Conservation (phyloP, 805 yeast genomes). For the Metschnikowia orientalis region DNA sequence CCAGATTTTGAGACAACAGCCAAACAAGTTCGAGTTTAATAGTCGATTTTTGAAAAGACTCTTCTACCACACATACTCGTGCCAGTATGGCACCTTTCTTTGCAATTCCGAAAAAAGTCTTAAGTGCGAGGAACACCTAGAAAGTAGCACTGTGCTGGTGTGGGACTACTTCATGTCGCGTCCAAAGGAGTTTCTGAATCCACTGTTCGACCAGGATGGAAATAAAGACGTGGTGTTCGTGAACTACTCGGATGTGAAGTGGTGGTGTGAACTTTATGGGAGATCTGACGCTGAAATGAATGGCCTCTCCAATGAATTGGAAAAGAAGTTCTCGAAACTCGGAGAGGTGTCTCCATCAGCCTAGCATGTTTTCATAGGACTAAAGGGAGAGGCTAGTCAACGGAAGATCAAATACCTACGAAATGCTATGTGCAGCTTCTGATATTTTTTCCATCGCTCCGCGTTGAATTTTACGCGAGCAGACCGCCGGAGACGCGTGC, state of each 20-base stretch:
- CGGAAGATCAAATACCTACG: too few species aligned
- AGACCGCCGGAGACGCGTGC: too few species aligned
- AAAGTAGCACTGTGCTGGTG: conserved; percentile 61
- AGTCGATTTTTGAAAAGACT: conserved; percentile 82
- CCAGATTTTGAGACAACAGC: conserved; percentile 70
- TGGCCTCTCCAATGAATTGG: conserved; percentile 30
- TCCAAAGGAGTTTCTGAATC: conserved; percentile 61
- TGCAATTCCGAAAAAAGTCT: conserved; percentile 67
- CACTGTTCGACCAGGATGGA: conserved; percentile 34
- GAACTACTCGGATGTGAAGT: conserved; percentile 56
- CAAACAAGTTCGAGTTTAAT: conserved; percentile 75
- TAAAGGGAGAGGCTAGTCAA: too few species aligned
- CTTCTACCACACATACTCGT: conserved; percentile 83
- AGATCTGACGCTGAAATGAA: conserved; percentile 57
- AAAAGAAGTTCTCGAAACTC: conserved; percentile 37
- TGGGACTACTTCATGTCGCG: conserved; percentile 93
- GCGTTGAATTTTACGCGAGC: too few species aligned
- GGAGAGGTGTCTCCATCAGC: not conserved
- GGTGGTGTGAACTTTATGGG: conserved; percentile 90
- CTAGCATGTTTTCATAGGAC: too few species aligned
- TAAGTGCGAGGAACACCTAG: conserved; percentile 32
- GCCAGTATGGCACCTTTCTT: conserved; percentile 91
- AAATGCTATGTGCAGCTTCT: too few species aligned
- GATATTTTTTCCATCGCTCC: too few species aligned
- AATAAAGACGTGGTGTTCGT: conserved; percentile 46